Base-by-base conservation (phyloP, 352 stramenopile species). In the Phytophthora aleatoria region DNA sequence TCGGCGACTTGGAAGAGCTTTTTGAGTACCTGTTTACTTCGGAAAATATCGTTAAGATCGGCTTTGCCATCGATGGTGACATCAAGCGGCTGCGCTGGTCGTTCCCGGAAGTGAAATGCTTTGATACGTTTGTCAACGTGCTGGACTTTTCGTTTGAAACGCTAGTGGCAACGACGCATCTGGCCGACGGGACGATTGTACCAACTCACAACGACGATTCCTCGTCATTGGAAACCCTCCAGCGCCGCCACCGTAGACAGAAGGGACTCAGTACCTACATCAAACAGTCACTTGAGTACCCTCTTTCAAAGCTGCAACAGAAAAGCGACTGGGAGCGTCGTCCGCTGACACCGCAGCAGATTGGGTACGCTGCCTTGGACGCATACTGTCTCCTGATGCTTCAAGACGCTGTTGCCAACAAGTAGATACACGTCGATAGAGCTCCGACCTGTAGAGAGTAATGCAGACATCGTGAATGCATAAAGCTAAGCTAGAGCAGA, bases 341-440 rank as follows among this genome's bases (percentile, higher is more conserved):
- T 4, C 86, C 86, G 10, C 62, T 94, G 50, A 72, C 77, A 7
- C 20, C 60, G n/a, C 57, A 81, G 38, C 86, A 92, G 60, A 61
- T 91, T 16, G 47, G 74, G n/a, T 94, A 94, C 71, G 83, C 86
- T 6, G 82, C 86, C 3, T 55, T 87, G 36, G 86, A 94, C 56
- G 86, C 86, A 4, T 92, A 81, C 71, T 89, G 81, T 47, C 65
- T 94, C 36, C 58, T 92, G 33, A 83, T 98, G 85, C 84, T 91
- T 30, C 72, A 87, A 53, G 55, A 80, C 33, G 58, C 57, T 42
- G 43, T 67, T 2, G 27, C 53, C 11, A 52, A 35, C 49, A 64
- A 55, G 57, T 70, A 70, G 36, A 69, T 3, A 51, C 13, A 31
- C 16, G 11, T 12, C 44, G 11, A 16, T 47, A 38, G 38, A 58